phyloP scores from a whole-genome alignment of 73 alveolate species.

The Stentor coeruleus region DNA sequence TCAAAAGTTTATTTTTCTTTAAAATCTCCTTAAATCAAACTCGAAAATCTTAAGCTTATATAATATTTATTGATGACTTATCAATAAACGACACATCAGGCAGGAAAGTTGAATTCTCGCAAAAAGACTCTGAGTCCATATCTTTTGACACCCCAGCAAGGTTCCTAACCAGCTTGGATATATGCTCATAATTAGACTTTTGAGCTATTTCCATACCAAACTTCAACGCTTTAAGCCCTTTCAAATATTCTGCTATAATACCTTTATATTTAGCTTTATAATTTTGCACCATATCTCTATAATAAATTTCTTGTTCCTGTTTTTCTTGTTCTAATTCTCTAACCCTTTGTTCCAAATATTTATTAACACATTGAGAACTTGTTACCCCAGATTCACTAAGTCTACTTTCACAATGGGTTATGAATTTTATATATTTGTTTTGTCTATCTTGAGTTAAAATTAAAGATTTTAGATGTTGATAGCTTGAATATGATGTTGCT shows the following conservation, averaged over 20 bases:
- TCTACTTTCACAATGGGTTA: background rate
- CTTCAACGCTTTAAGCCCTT: conserved; percentile 18
- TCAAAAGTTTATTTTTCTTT: too few species aligned
- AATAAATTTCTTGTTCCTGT: background rate
- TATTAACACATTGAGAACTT: background rate
- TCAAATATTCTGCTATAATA: background rate
- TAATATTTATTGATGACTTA: background rate
- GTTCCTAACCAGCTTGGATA: background rate
- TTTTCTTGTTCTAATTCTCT: conserved; percentile 22
- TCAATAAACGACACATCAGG: background rate
- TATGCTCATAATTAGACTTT: background rate
- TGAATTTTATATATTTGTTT: background rate
- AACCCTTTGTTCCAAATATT: background rate
- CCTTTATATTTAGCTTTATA: background rate
- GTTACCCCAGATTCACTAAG: background rate
- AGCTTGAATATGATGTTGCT: background rate
- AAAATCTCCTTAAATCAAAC: background rate
- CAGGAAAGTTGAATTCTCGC: background rate
- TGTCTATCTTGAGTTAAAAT: background rate
- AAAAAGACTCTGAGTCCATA: background rate
- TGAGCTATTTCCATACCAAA: background rate
- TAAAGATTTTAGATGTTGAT: conserved; percentile 11
- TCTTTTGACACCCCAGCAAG: background rate
- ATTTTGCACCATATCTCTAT: background rate
- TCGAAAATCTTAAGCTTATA: background rate